phyloP scores from a whole-genome alignment of 495 filamentous ascomycete genomes.

The Xylaria scruposa region DNA sequence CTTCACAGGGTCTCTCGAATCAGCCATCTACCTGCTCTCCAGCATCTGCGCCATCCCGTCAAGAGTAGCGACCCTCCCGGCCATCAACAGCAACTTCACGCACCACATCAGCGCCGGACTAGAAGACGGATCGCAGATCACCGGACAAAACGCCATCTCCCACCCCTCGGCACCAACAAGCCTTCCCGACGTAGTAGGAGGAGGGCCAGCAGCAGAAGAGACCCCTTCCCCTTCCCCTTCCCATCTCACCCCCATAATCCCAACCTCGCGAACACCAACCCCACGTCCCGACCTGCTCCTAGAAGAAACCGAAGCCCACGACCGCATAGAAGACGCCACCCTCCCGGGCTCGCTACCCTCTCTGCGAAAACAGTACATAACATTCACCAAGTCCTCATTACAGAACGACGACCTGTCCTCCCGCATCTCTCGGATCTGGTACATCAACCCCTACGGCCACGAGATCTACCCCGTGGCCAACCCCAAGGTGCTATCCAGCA shows the following conservation, averaged over 20 bases:
- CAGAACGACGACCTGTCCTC: constrained; percentile 66
- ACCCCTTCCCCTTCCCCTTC: constrained; percentile 20
- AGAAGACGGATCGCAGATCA: constrained; percentile 76
- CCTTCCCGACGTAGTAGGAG: constrained; percentile 50
- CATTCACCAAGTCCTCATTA: constrained; percentile 71
- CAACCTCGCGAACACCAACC: background rate
- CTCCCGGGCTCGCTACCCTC: constrained; percentile 83
- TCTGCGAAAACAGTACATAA: constrained; percentile 78
- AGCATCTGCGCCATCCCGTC: constrained; percentile 81
- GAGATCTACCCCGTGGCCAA: constrained; percentile 86
- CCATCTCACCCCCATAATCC: constrained; percentile 5
- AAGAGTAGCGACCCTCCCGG: constrained; percentile 79
- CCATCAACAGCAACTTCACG: constrained; percentile 91
- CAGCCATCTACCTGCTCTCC: constrained; percentile 80
- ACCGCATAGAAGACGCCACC: constrained; percentile 80
- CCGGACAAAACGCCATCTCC: constrained; percentile 90
- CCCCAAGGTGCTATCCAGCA: constrained; percentile 72
- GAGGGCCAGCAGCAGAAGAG: constrained; percentile 14
- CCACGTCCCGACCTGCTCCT: constrained; percentile 27
- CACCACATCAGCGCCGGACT: constrained; percentile 91
- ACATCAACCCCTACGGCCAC: constrained; percentile 93
- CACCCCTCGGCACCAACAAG: constrained; percentile 71
- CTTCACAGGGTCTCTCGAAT: constrained; percentile 82
- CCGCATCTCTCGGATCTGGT: constrained; percentile 86
- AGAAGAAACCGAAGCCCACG: constrained; percentile 53